These are phyloP conservation scores for Amoeboaphelidium protococcarum DNA, from an alignment of 371 early-diverging fungal genomes.

Conservation along the genomic window DNA sequence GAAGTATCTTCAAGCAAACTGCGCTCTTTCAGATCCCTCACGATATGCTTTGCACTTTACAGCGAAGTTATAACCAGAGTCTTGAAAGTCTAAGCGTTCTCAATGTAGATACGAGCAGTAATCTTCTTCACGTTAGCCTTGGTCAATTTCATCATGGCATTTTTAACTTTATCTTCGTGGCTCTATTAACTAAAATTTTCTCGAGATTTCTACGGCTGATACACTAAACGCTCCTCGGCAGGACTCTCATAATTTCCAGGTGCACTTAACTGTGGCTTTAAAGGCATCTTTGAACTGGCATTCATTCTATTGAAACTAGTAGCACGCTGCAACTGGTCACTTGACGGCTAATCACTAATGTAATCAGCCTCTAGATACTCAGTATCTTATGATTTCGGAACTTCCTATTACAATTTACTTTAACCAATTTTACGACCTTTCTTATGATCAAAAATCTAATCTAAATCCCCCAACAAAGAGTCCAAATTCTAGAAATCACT, in stretches of 20 bases:
- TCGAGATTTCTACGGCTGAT: neutral
- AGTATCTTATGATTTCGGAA: neutral
- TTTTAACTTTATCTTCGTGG: neutral
- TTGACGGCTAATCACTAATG: neutral
- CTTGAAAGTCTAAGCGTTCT: slow-evolving; percentile 38
- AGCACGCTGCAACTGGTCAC: neutral
- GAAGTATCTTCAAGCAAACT: slow-evolving; percentile 20
- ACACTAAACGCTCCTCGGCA: neutral
- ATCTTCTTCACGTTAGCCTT: slow-evolving; percentile 17
- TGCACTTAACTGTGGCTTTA: neutral
- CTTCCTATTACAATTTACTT: neutral
- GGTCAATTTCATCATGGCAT: neutral
- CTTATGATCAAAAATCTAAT: neutral
- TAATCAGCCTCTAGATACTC: neutral
- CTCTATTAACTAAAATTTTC: neutral
- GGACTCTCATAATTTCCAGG: neutral
- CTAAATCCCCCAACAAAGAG: neutral
- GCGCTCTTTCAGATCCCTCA: slow-evolving; percentile 31
- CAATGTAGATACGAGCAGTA: slow-evolving; percentile 57
- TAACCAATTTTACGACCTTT: neutral
- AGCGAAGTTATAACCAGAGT: slow-evolving; percentile 38
- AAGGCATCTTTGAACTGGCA: neutral
- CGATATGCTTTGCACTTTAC: slow-evolving; percentile 38
- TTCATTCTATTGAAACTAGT: neutral
- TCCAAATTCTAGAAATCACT: neutral